phyloP scores from a whole-genome alignment of 1,284 basidiomycete species.

The Ustilago nuda region DNA sequence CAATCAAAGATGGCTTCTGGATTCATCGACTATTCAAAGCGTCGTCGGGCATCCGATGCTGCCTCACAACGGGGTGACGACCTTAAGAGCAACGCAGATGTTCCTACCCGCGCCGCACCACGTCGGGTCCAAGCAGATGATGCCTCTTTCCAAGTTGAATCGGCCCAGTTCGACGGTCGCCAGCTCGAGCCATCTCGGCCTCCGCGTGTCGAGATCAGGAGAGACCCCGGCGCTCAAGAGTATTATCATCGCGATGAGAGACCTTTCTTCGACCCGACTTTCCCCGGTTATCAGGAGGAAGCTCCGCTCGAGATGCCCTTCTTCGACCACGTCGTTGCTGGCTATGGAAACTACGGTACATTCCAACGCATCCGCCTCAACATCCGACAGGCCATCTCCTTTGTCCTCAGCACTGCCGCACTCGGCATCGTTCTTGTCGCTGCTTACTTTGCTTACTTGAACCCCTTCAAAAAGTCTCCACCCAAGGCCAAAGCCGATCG shows the following conservation, averaged over 20 bases:
- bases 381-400: constrained; percentile 61
- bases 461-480: constrained; percentile 63
- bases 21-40: constrained; percentile 57
- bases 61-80: constrained; percentile 7
- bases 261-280: constrained; percentile 59
- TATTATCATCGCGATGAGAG: constrained; percentile 33
- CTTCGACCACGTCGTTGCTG: constrained; percentile 65
- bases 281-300: constrained; percentile 51
- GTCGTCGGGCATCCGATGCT: constrained; percentile 25
- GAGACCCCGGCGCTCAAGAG: constrained; percentile 19
- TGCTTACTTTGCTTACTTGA: constrained; percentile 61
- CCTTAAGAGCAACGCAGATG: constrained; percentile 10
- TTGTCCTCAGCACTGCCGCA: constrained; percentile 44
- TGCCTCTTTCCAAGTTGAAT: constrained; percentile 20
- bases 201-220: constrained; percentile 35
- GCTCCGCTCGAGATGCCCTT: constrained; percentile 63
- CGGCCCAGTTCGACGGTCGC: constrained; percentile 19
- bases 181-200: constrained; percentile 20
- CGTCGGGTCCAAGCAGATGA: constrained; percentile 20
- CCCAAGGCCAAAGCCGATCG: constrained; percentile 61
- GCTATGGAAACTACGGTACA: constrained; percentile 60
- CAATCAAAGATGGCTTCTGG: constrained; percentile 25
- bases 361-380: constrained; percentile 55
- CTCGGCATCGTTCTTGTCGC: constrained; percentile 52
- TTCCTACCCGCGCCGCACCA: constrained; percentile 3